Evolutionary conservation across 352 stramenopile species (phyloP), one percentile per base, ranked within the genome.

Genomic region (Peronospora destructor): DNA sequence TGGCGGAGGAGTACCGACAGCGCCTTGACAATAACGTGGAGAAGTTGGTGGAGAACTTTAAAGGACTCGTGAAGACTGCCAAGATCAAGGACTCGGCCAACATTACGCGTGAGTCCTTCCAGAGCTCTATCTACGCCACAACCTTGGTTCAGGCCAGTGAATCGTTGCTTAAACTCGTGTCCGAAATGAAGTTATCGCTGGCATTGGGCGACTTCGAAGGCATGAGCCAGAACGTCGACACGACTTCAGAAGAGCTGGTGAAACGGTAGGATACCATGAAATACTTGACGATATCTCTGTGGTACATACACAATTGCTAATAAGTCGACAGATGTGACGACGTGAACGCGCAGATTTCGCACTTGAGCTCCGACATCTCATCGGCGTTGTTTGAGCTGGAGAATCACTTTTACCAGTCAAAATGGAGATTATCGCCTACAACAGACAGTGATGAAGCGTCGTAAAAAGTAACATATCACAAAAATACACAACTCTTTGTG

Each of bases 1-100:
- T 91, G 80, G 77, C 80, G 59, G 80, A 91, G 53, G 80, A 91
- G 49, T 91, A 88, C 38, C 76, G 80, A 29, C 80, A 88, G 73
- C 77, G 80, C 30, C 65, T 91, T 21, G 80, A 91, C 56, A 91
- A 89, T 61, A 91, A 89, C 53, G 80, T 89, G 44, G 80, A 91
- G 72, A 89, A 88, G 75, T 67, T 91, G 46, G 76, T 91, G 49
- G 80, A 91, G 68, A 91, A 91, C 53, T 91, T 88, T 61, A 84
- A 82, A 55, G 77, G 78, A n/a, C 64, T 91, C 29, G 64, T 91
- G 21, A 88, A 87, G 68, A 85, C 75, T 13, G 66, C 77, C 35
- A 86, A 85, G 57, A 84, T 91, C 50, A 86, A 85, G 56, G 80
- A 91, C 71, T 70, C 76, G 42, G 77, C 73, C 35, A 87, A 89